Conservation (phyloP, 2,329 filamentous ascomycete species). For the Bipolaris bicolor region DNA sequence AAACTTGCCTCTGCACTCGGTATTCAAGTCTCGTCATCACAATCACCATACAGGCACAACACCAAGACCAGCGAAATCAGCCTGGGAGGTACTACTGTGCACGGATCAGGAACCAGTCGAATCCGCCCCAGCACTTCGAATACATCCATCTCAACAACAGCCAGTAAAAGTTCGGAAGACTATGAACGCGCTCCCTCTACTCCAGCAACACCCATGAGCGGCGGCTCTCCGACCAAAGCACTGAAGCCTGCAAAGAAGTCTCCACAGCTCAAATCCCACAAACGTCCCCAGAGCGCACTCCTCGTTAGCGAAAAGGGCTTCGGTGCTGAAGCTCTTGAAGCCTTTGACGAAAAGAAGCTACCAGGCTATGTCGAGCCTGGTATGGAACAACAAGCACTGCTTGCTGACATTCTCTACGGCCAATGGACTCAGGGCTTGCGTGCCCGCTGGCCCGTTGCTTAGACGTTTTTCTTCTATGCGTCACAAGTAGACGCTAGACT, state of each 20-base stretch:
- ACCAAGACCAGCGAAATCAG: constrained; percentile 42
- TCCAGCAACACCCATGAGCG: constrained; percentile 37
- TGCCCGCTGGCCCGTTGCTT: constrained; percentile 50
- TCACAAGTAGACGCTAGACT: neutral
- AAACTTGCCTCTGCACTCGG: constrained; percentile 63
- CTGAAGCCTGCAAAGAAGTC: constrained; percentile 80
- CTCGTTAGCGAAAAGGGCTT: constrained; percentile 51
- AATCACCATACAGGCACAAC: constrained; percentile 39
- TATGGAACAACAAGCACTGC: constrained; percentile 90
- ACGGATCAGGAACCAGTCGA: constrained; percentile 43
- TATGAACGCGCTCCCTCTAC: constrained; percentile 27
- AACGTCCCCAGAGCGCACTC: constrained; percentile 58
- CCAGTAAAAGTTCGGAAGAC: constrained; percentile 32
- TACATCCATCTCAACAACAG: constrained; percentile 20
- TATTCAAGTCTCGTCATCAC: constrained; percentile 38
- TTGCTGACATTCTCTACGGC: constrained; percentile 88
- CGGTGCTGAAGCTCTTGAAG: constrained; percentile 48
- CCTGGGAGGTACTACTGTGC: constrained; percentile 43
- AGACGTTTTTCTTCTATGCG: neutral
- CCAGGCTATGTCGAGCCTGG: constrained; percentile 68
- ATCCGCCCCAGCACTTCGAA: constrained; percentile 40
- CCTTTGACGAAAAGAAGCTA: constrained; percentile 57
- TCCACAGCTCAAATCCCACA: constrained; percentile 78
- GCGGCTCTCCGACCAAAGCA: constrained; percentile 57
- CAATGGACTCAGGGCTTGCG: constrained; percentile 87